phyloP scores from a whole-genome alignment of 2,329 filamentous ascomycete species.

The Didymellaceae sp. region DNA sequence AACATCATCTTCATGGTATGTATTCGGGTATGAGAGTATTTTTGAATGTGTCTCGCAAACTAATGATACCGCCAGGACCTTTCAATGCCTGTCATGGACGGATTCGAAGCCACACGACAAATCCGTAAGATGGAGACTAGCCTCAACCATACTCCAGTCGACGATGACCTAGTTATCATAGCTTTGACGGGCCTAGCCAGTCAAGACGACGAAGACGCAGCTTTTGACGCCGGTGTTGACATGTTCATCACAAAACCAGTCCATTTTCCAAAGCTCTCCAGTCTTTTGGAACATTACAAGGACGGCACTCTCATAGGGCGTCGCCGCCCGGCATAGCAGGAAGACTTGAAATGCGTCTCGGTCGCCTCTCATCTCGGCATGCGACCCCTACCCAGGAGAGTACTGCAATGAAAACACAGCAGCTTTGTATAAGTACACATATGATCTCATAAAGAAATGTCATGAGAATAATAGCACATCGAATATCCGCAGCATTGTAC shows the following conservation, averaged over 20 bases:
- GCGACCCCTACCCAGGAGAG: too few species aligned
- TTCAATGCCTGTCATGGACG: conserved; percentile 42
- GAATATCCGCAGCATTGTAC: background rate
- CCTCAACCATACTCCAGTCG: background rate
- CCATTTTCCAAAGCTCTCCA: conserved; percentile 22
- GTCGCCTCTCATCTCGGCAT: too few species aligned
- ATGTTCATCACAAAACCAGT: conserved; percentile 34
- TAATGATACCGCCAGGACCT: conserved; percentile 18
- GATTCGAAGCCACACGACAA: conserved; percentile 31
- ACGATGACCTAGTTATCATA: conserved; percentile 8
- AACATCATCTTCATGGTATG: conserved; percentile 34
- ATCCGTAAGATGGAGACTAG: conserved; percentile 28
- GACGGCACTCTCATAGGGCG: background rate
- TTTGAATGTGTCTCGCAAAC: background rate
- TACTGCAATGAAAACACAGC: too few species aligned
- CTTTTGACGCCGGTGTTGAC: conserved; percentile 26
- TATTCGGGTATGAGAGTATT: too few species aligned
- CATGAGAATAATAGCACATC: too few species aligned
- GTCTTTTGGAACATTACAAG: conserved; percentile 4
- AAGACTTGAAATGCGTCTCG: too few species aligned
- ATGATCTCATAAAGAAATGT: too few species aligned
- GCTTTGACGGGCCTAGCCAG: conserved; percentile 31
- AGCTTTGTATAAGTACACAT: too few species aligned
- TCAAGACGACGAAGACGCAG: conserved; percentile 18
- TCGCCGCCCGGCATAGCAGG: background rate